Percentiles rank a stretch among this genome's conserved stretches.
phyloP scores from a whole-genome alignment of 495 filamentous ascomycete genomes.

The Echria macrotheca region DNA sequence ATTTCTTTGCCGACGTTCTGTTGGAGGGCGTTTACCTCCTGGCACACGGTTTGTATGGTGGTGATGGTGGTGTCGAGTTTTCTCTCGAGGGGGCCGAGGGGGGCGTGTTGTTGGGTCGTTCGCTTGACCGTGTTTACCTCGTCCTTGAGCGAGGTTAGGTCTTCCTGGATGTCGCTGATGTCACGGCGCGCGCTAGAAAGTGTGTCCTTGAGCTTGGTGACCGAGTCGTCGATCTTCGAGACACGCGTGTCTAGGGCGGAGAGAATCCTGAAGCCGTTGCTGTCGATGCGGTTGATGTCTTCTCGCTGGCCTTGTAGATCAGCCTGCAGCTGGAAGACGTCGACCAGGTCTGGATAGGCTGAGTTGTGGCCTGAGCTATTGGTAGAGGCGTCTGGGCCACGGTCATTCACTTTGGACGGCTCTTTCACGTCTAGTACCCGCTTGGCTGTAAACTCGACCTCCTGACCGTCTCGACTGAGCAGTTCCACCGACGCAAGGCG shows the following conservation, averaged over 20 bases:
- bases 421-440: slow-evolving; percentile 24
- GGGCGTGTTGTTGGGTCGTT: slow-evolving; percentile 10
- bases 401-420: slow-evolving; percentile 5
- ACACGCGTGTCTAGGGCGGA: slow-evolving; percentile 28
- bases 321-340: slow-evolving; percentile 17
- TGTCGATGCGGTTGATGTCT: slow-evolving; percentile 30
- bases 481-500: slow-evolving; percentile 16
- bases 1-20: slow-evolving; percentile 1
- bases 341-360: neutral
- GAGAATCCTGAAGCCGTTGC: slow-evolving; percentile 27
- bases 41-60: neutral
- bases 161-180: slow-evolving; percentile 12
- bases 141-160: slow-evolving; percentile 17
- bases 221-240: slow-evolving; percentile 20
- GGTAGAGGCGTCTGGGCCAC: neutral
- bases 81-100: slow-evolving; percentile 13
- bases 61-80: slow-evolving; percentile 7
- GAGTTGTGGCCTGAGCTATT: neutral
- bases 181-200: slow-evolving; percentile 15
- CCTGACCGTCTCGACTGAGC: slow-evolving; percentile 6
- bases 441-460: slow-evolving; percentile 24
- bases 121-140: slow-evolving; percentile 17
- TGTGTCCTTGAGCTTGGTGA: slow-evolving; percentile 18
- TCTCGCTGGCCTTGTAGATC: slow-evolving; percentile 28
- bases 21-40: neutral